Conservation (phyloP, 768 basidiomycete genomes). For the Boletellus emodensis region DNA sequence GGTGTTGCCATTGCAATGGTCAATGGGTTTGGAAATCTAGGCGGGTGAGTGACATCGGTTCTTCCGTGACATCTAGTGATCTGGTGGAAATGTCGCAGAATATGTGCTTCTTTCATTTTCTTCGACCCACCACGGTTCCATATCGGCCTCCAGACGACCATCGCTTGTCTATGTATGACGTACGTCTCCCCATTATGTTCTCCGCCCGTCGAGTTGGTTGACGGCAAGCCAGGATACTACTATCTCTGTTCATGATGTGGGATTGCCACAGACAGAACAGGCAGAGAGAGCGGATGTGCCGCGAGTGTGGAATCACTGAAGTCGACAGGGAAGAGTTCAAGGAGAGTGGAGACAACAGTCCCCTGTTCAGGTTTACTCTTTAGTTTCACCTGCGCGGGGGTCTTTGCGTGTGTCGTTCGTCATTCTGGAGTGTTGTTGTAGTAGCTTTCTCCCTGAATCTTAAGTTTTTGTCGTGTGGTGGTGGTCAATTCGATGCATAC, state of each 20-base stretch:
- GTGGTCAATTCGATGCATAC: too few relatives aligned
- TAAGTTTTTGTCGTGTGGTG: too few relatives aligned
- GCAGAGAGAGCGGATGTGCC: slow-evolving; percentile 41
- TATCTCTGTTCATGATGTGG: slow-evolving; percentile 41
- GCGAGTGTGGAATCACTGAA: slow-evolving; percentile 39
- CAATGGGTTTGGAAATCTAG: slow-evolving; percentile 52
- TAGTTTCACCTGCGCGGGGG: not conserved
- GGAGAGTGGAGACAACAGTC: slow-evolving; percentile 49
- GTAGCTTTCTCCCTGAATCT: too few relatives aligned
- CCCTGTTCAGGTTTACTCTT: slow-evolving; percentile 44
- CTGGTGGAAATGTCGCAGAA: slow-evolving; percentile 19
- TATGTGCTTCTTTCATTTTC: slow-evolving; percentile 41
- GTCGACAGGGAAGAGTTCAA: slow-evolving; percentile 37
- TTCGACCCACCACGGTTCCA: slow-evolving; percentile 35
- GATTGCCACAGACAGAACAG: slow-evolving; percentile 45
- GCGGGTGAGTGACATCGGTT: slow-evolving; percentile 37
- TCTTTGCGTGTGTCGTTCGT: not conserved
- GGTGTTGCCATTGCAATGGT: slow-evolving; percentile 49
- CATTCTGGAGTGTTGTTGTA: not conserved
- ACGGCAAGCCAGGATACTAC: slow-evolving; percentile 32
- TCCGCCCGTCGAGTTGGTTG: slow-evolving; percentile 24
- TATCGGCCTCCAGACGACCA: slow-evolving; percentile 29
- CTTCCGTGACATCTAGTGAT: not conserved
- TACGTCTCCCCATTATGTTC: slow-evolving; percentile 10
- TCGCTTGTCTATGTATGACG: slow-evolving; percentile 25